Percentiles rank a stretch among this genome's conserved stretches.
These are phyloP conservation scores for Penicillium roqueforti DNA, from an alignment of 495 filamentous ascomycete species.

Conservation along the genomic window DNA sequence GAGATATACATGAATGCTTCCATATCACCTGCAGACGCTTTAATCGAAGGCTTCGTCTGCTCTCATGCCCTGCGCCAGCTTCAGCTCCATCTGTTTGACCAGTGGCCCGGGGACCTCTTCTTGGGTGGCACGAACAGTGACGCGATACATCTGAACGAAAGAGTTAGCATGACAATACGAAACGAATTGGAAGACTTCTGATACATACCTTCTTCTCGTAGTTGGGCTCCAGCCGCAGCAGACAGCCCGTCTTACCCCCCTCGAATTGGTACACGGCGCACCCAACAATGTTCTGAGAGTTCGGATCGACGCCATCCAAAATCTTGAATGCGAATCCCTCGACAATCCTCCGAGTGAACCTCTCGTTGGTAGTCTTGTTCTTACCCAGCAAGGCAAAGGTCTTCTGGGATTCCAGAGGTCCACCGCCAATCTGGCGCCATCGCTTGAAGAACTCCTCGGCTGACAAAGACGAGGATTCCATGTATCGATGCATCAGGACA, in stretches of 20 bases:
- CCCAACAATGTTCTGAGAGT: conserved; percentile 86
- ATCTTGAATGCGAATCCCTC: conserved; percentile 87
- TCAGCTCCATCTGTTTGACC: conserved; percentile 81
- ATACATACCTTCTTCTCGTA: conserved; percentile 72
- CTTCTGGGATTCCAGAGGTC: conserved; percentile 77
- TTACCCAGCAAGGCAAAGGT: conserved; percentile 65
- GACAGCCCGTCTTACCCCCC: conserved; percentile 86
- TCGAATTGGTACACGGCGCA: conserved; percentile 85
- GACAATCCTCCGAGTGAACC: conserved; percentile 62
- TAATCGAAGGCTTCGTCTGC: conserved; percentile 4
- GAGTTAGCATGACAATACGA: background rate
- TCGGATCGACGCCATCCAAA: conserved; percentile 81
- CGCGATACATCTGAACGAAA: conserved; percentile 75
- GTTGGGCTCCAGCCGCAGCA: conserved; percentile 93
- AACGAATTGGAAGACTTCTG: background rate
- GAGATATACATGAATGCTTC: conserved; percentile 24
- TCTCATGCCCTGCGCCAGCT: conserved; percentile 54
- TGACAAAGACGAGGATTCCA: conserved; percentile 79
- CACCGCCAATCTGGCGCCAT: conserved; percentile 95
- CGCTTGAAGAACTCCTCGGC: conserved; percentile 97
- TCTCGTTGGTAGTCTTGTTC: conserved; percentile 46
- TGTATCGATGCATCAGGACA: conserved; percentile 87
- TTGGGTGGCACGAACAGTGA: conserved; percentile 92
- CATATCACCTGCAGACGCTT: conserved; percentile 5
- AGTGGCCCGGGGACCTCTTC: conserved; percentile 78